A percentile compares a stretch with the other conserved stretches of the same genome.
These are phyloP conservation scores for Penicillium pulvis DNA, from an alignment of 495 filamentous ascomycete species.

Conservation along the genomic window DNA sequence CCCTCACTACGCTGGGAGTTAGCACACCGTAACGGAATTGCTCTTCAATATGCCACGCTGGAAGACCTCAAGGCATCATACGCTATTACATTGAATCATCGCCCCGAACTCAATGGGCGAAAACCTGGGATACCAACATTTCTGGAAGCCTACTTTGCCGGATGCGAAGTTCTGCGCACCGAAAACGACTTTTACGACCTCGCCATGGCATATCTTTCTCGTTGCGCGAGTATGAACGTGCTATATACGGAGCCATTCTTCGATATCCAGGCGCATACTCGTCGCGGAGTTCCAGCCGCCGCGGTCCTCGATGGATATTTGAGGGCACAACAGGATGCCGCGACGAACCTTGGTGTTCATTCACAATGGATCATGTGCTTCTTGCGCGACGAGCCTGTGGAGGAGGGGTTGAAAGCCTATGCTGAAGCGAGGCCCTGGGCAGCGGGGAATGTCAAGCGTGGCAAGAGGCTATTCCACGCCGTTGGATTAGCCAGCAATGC, in stretches of 20 bases:
- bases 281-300: conserved; percentile 33
- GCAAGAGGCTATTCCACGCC: conserved; percentile 40
- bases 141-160: conserved; percentile 45
- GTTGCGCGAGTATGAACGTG: conserved; percentile 39
- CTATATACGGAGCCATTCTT: conserved; percentile 48
- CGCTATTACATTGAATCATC: conserved; percentile 35
- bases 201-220: conserved; percentile 39
- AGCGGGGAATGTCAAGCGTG: conserved; percentile 22
- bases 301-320: conserved; percentile 40
- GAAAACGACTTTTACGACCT: conserved; percentile 47
- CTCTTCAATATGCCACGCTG: conserved; percentile 34
- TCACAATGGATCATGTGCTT: conserved; percentile 46
- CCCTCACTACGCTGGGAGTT: conserved; percentile 41
- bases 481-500: conserved; percentile 48
- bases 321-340: conserved; percentile 35
- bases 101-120: conserved; percentile 35
- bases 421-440: conserved; percentile 32
- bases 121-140: conserved; percentile 39
- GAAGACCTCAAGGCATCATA: conserved; percentile 33
- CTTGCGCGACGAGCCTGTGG: conserved; percentile 36
- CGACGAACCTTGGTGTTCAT: conserved; percentile 26
- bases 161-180: conserved; percentile 39
- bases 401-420: conserved; percentile 30
- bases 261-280: conserved; percentile 46
- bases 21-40: conserved; percentile 39